Base-by-base conservation (phyloP, 164 flowering plant species). In the Chimonanthus praecox region DNA sequence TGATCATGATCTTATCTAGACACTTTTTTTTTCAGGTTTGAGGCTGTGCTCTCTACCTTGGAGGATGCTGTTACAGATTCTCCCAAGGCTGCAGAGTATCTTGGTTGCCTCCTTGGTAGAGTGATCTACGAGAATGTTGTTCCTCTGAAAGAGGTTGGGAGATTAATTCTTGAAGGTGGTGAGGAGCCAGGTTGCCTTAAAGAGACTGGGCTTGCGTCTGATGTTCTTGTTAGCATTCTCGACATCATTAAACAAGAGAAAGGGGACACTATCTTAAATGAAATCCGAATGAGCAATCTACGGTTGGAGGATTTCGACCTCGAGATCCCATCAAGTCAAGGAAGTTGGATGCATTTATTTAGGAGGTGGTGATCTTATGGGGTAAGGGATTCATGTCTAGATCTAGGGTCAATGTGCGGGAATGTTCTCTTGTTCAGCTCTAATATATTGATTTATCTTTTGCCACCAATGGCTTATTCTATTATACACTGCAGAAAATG, bases 1-100 rank as follows among this genome's bases (percentile, higher is more conserved):
- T 49, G 58, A 49, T n/a, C 58, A 4, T 47, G 10, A 16, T 74
- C 11, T 20, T 33, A 6, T 15, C 6, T 50, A 9, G 7, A 4
- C 8, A 16, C 9, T 69, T 7, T 7, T 7, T 78, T 47, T 62
- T 18, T 60, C 82, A 85, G 84, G 77, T 85, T 81, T 72, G 84
- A 78, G 71, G 75, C 82, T 21, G 96, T 89, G 67, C 82, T 90
- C 4, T 33, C 81, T 13, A 82, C 77, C 15, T 77, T 92, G 83
- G 94, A 89, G 78, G 97, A 92, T 73, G 85, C 88, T 2, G 89
- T 89, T 2, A 89, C 78, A 72, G 97, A 92, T 81, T 95, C 95
- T 64, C 97, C 97, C 0, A 88, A 68, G 79, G 97, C 97, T 60
- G 80, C 90, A 33, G 94, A 88, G 49, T 92, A 82, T 76, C 92